phyloP scores from a whole-genome alignment of 148 eudicot genomes.

The Diospyros lotus region DNA sequence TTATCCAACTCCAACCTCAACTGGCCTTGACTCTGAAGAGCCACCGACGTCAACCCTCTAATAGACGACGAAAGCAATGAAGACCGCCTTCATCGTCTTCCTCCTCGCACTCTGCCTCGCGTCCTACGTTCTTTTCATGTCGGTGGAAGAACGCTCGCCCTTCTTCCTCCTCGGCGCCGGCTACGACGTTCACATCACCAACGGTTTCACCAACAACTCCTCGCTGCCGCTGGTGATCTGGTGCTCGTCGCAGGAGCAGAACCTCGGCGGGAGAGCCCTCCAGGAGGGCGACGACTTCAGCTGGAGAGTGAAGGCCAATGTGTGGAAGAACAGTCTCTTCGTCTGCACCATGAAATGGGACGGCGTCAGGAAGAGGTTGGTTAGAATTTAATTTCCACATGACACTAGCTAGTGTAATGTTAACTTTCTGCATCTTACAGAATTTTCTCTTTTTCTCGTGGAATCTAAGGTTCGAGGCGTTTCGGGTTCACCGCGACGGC shows the following conservation, averaged over 20 bases:
- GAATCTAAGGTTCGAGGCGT: constrained; percentile 13
- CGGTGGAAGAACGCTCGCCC: constrained; percentile 12
- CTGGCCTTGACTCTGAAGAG: no score
- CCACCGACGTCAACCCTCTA: no score
- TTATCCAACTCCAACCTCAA: no score
- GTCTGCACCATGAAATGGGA: constrained; percentile 60
- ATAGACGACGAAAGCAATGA: no score
- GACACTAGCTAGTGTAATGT: no score
- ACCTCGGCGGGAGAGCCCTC: constrained; percentile 66
- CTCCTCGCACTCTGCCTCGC: constrained; percentile 20
- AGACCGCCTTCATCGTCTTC: background rate
- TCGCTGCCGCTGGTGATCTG: constrained; percentile 38
- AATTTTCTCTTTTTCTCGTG: no score
- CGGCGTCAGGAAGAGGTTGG: constrained; percentile 21
- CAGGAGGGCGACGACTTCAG: constrained; percentile 69
- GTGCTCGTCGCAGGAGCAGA: constrained; percentile 36
- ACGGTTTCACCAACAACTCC: constrained; percentile 65
- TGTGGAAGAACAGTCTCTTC: constrained; percentile 24
- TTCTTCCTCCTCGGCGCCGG: constrained; percentile 7
- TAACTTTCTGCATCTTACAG: no score
- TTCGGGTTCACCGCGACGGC: constrained; percentile 24
- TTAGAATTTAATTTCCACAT: no score
- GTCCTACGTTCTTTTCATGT: constrained; percentile 25
- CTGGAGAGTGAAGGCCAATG: constrained; percentile 25
- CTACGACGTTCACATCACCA: constrained; percentile 39